Evolutionary conservation across 345 rosid genomes (phyloP).

Genomic region (Brassica carinata): DNA sequence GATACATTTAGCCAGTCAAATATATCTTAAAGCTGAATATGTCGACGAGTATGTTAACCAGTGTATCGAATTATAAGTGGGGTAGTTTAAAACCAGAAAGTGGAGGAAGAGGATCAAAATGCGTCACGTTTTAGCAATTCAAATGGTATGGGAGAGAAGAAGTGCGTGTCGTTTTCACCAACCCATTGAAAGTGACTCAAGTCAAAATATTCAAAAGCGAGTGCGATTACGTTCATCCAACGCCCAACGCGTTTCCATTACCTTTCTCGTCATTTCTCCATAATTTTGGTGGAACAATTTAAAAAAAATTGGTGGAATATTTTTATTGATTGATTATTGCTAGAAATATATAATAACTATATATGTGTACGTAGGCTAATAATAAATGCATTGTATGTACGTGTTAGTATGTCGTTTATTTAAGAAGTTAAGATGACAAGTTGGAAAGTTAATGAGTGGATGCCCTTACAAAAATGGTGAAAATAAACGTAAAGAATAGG

Average conservation of each 20-base stretch:
- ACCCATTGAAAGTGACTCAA: constrained; percentile 19
- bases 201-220: constrained; percentile 38
- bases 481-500: background rate
- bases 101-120: constrained; percentile 26
- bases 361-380: background rate
- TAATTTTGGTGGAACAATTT: background rate
- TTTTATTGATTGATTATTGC: background rate
- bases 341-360: background rate
- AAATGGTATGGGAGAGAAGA: constrained; percentile 30
- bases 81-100: constrained; percentile 11
- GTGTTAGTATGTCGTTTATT: background rate
- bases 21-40: background rate
- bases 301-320: too few species aligned
- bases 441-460: background rate
- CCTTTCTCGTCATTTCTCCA: background rate
- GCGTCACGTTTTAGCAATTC: constrained; percentile 32
- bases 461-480: background rate
- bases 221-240: constrained; percentile 30
- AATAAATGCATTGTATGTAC: background rate
- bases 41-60: background rate
- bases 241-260: constrained; percentile 21
- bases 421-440: background rate
- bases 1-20: constrained; percentile 15
- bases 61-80: background rate
- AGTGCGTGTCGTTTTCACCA: constrained; percentile 40